A percentile compares a stretch with the other conserved stretches of the same genome.
phyloP scores from a whole-genome alignment of 176 grass and related monocot species.

The Oryza officinalis region DNA sequence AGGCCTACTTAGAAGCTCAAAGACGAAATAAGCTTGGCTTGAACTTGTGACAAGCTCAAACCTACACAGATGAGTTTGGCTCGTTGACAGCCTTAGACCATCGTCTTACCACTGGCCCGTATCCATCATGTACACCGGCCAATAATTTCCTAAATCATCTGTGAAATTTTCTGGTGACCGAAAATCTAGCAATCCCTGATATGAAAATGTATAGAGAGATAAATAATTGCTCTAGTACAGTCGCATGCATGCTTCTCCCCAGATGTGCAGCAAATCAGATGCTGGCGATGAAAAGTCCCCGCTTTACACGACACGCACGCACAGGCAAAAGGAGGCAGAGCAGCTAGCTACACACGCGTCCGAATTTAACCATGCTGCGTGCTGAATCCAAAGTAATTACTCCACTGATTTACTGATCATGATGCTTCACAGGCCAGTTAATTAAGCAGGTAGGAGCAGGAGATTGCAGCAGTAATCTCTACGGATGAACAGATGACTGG shows the following conservation, averaged over 20 bases:
- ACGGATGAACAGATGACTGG: background rate
- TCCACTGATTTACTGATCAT: no score
- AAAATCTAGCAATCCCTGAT: no score
- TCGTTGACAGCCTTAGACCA: no score
- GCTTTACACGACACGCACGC: conserved; percentile 6
- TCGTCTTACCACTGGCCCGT: no score
- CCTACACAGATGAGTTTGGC: no score
- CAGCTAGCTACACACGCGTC: background rate
- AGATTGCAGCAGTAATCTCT: no score
- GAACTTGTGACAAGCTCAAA: no score
- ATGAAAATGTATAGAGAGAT: background rate
- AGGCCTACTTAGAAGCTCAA: no score
- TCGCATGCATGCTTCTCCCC: conserved; percentile 1
- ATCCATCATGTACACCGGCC: no score
- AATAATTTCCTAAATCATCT: no score
- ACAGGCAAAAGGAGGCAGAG: background rate
- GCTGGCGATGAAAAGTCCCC: conserved; percentile 21
- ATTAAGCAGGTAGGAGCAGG: background rate
- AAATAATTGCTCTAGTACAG: conserved; percentile 1
- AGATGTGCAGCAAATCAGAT: conserved; percentile 24
- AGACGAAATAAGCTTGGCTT: no score
- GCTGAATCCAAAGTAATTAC: background rate
- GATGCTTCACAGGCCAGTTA: background rate
- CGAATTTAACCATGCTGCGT: background rate
- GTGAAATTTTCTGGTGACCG: no score